A percentile compares a stretch with the other conserved stretches of the same genome.
These are phyloP conservation scores for Exophiala calicioides DNA, from an alignment of 2,329 filamentous ascomycete genomes.

Conservation along the genomic window DNA sequence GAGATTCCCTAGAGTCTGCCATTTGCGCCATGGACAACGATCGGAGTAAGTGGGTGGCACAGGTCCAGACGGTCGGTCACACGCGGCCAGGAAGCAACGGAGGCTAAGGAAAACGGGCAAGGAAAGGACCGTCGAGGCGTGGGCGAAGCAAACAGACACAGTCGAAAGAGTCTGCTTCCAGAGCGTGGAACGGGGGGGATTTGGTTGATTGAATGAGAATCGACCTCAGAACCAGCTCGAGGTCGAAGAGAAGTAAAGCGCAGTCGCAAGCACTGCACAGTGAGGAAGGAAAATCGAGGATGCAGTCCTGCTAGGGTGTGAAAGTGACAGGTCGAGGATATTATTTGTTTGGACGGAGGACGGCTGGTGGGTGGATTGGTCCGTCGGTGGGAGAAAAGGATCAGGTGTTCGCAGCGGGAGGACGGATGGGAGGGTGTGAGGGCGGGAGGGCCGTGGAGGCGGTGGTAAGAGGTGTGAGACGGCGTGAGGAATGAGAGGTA, in stretches of 20 bases:
- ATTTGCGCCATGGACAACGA: slow-evolving; percentile 31
- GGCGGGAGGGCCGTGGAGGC: slow-evolving; percentile 10
- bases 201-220: slow-evolving; percentile 16
- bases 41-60: slow-evolving; percentile 19
- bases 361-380: slow-evolving; percentile 14
- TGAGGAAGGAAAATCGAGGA: slow-evolving; percentile 17
- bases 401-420: slow-evolving; percentile 27
- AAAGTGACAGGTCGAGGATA: slow-evolving; percentile 20
- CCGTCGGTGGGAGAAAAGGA: slow-evolving; percentile 17
- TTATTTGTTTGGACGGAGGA: slow-evolving; percentile 26
- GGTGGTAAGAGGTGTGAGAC: slow-evolving; percentile 17
- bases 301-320: slow-evolving; percentile 26
- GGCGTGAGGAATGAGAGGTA: no score
- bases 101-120: slow-evolving; percentile 28
- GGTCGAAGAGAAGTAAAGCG: slow-evolving; percentile 17
- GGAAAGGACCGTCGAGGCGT: slow-evolving; percentile 27
- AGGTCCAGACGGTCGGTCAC: slow-evolving; percentile 22
- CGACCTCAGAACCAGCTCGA: slow-evolving; percentile 22
- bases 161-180: slow-evolving; percentile 21
- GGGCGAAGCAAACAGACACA: slow-evolving; percentile 13
- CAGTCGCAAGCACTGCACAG: slow-evolving; percentile 24
- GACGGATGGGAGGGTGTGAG: slow-evolving; percentile 8
- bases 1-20: slow-evolving; percentile 26
- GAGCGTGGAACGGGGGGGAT: slow-evolving; percentile 17
- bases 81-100: slow-evolving; percentile 29